Evolutionary conservation across 805 yeast species (phyloP), one percentile per base, ranked within the genome.

Genomic region (Candida anglica): DNA sequence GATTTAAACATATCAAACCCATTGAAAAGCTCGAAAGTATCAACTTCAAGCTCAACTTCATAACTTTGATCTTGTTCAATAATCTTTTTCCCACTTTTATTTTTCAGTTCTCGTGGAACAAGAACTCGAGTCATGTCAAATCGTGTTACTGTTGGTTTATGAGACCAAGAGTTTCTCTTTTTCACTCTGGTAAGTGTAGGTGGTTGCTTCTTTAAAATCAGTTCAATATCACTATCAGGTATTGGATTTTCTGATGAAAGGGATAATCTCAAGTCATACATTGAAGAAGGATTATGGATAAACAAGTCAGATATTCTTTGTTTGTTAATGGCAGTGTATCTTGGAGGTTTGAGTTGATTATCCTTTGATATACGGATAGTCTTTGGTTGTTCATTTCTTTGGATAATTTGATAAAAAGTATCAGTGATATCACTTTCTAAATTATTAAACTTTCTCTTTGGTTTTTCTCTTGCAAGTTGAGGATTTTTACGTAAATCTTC

Each of bases 191-290:
- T 73, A 38, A 73, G 51, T 16, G 70, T 64, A 6, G 83, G 81
- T 38, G 71, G 63, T 51, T 72, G 65, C 48, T 72, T 63, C 52
- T 67, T 66, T 57, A 75, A 43, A 13, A 59, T 48, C 50, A 66
- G 71, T 60, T 71, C 73, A 53, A 81, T 46, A 63, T 79, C 57
- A 52, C 76, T 58, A 60, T 72, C 78, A 21, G 74, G 71, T 16
- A 75, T 73, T 0, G 96, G 96, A 39, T 80, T 54, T 75, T 88
- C 97, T 19, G 84, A 58, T 24, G 86, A 77, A 42, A 89, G 60
- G 5, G 94, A 79, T 23, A 88, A 63, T 46, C 95, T 72, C 45
- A 81, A 66, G 58, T 88, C 97, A 52, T 79, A 81, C 57, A 79
- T 69, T 20, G 84, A 76, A 42, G 84, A 81, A 3, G 96, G 96